Evolutionary conservation across 1,284 basidiomycete genomes (phyloP).

Genomic region (Pyrrhoderma lamaoense): DNA sequence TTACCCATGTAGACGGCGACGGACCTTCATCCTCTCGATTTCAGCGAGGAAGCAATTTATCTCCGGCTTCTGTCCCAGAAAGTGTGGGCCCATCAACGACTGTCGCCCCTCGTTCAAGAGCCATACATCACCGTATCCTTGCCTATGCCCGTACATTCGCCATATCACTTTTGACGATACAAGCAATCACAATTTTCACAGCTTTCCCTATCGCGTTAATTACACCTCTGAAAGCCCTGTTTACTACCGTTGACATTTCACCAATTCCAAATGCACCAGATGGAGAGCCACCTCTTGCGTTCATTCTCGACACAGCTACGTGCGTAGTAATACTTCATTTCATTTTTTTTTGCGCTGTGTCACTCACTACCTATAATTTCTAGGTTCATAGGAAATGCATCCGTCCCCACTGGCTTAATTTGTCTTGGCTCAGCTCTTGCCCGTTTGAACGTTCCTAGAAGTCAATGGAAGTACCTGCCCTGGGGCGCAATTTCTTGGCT

Average conservation of each 20-base stretch:
- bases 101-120: conserved; percentile 7
- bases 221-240: conserved; percentile 63
- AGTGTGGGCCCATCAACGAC: conserved; percentile 12
- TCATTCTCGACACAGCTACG: conserved; percentile 53
- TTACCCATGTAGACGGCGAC: conserved; percentile 7
- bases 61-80: not conserved
- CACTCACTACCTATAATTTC: not conserved
- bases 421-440: conserved; percentile 72
- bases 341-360: not conserved
- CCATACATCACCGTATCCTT: conserved; percentile 17
- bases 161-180: conserved; percentile 41
- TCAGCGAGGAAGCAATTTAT: not conserved
- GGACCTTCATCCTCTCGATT: not conserved
- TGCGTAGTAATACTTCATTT: not conserved
- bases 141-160: conserved; percentile 28
- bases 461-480: conserved; percentile 50
- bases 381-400: conserved; percentile 61
- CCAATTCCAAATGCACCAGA: conserved; percentile 63
- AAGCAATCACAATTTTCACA: conserved; percentile 58
- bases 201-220: conserved; percentile 62
- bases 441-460: conserved; percentile 48
- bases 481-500: conserved; percentile 57
- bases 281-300: conserved; percentile 65
- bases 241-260: conserved; percentile 44
- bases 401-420: conserved; percentile 66